phyloP scores from a whole-genome alignment of 345 rosid genomes.

The Populus davidiana region DNA sequence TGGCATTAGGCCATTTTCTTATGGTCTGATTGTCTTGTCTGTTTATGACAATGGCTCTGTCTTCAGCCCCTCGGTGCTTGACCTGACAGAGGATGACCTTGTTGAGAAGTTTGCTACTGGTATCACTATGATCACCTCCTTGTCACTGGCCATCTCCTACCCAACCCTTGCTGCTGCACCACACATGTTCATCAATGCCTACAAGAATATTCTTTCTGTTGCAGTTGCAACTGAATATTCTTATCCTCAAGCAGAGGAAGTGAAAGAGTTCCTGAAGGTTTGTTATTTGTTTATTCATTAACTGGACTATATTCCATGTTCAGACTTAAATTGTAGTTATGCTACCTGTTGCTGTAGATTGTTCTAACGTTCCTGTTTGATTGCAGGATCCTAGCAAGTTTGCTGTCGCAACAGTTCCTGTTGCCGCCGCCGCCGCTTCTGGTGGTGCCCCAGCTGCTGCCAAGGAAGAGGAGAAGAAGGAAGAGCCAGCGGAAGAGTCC shows the following conservation, averaged over 20 bases:
- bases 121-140: slow-evolving; percentile 64
- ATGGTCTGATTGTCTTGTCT: slow-evolving; percentile 69
- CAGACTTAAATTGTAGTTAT: background rate
- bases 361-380: background rate
- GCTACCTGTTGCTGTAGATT: background rate
- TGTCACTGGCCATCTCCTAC: slow-evolving; percentile 76
- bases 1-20: slow-evolving; percentile 90
- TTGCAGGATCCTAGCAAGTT: slow-evolving; percentile 82
- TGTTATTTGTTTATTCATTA: background rate
- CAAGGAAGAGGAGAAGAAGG: slow-evolving; percentile 66
- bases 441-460: slow-evolving; percentile 37
- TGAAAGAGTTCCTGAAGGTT: slow-evolving; percentile 83
- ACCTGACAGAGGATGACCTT: slow-evolving; percentile 80
- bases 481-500: slow-evolving; percentile 78
- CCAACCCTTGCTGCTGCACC: slow-evolving; percentile 89
- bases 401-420: slow-evolving; percentile 47
- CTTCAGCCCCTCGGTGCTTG: slow-evolving; percentile 81
- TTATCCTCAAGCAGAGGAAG: slow-evolving; percentile 74
- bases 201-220: slow-evolving; percentile 71
- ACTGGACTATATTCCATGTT: background rate
- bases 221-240: slow-evolving; percentile 75
- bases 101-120: slow-evolving; percentile 70
- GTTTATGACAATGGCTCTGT: slow-evolving; percentile 87
- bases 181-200: slow-evolving; percentile 84
- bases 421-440: slow-evolving; percentile 24